These are phyloP conservation scores for Rosa chinensis DNA, from an alignment of 306 rosid genomes.

Conservation along the genomic window DNA sequence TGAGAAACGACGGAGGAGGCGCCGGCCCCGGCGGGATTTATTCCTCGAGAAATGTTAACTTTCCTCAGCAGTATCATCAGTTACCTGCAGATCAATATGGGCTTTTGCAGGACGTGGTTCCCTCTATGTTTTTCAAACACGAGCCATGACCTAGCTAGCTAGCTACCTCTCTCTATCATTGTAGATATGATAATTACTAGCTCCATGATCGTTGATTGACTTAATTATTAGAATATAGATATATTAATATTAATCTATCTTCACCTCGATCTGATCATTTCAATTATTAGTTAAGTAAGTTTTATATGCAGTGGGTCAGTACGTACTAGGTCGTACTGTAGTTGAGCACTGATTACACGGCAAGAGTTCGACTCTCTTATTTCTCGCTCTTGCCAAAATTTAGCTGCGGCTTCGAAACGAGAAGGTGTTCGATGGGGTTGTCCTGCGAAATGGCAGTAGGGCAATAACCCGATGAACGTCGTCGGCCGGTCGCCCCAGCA, in stretches of 20 bases:
- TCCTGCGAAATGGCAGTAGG: background rate
- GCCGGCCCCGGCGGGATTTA: background rate
- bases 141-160: constrained; percentile 33
- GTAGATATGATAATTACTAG: constrained; percentile 9
- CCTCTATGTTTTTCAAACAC: constrained; percentile 69
- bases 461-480: background rate
- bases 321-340: background rate
- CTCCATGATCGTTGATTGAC: constrained; percentile 9
- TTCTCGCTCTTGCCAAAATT: background rate
- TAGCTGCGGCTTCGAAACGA: background rate
- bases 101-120: constrained; percentile 71
- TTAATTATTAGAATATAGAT: background rate
- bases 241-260: background rate
- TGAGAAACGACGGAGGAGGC: constrained; percentile 10
- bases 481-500: background rate
- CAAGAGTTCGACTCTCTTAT: background rate
- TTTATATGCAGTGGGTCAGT: background rate
- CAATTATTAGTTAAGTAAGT: background rate
- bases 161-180: background rate
- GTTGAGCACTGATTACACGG: background rate
- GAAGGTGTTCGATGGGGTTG: background rate
- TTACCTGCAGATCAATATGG: constrained; percentile 47
- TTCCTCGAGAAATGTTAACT: background rate
- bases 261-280: background rate
- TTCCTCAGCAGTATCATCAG: constrained; percentile 31